These are phyloP conservation scores for Coniochaeta prunicola DNA, from an alignment of 2,329 filamentous ascomycete species.

Conservation along the genomic window DNA sequence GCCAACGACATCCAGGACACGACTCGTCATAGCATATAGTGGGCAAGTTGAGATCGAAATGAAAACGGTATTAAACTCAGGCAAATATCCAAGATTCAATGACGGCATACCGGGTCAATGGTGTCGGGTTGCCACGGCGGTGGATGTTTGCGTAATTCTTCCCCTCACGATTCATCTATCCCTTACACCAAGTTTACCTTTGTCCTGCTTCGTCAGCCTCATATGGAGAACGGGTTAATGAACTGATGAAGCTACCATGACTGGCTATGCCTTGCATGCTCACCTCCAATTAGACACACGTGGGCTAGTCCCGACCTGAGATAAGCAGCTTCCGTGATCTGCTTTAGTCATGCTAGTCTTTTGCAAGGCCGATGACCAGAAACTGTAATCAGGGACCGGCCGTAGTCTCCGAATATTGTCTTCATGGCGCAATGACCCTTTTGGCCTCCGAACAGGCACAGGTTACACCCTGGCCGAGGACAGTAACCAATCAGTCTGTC, in stretches of 20 bases:
- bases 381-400: background rate
- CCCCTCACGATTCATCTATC: background rate
- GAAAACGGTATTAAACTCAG: background rate
- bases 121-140: background rate
- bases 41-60: background rate
- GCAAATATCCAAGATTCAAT: background rate
- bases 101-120: background rate
- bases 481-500: background rate
- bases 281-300: background rate
- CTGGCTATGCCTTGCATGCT: background rate
- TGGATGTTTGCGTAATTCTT: background rate
- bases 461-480: background rate
- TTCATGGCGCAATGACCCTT: background rate
- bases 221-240: too few relatives aligned
- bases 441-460: background rate
- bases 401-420: background rate
- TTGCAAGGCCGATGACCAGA: too few relatives aligned
- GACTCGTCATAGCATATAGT: background rate
- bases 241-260: background rate
- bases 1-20: background rate
- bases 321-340: background rate
- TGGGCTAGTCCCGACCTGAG: background rate
- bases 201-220: background rate
- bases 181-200: background rate
- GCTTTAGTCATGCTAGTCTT: too few relatives aligned